Conservation (phyloP, 441 rosid species). For the Euphorbia schlechtendalii region DNA sequence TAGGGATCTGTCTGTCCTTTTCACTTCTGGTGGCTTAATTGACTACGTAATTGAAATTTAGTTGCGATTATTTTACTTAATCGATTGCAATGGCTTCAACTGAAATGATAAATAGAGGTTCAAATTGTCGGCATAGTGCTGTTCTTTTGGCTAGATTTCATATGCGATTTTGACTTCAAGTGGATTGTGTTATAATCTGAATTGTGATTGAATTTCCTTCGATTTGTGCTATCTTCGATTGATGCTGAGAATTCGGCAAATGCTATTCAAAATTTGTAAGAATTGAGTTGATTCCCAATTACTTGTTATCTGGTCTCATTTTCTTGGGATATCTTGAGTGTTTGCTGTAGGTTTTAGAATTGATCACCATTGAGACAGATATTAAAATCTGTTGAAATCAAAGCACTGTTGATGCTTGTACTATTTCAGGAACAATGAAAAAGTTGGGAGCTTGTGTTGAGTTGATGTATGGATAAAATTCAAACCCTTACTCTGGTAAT, state of each 20-base stretch:
- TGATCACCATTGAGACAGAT: not conserved
- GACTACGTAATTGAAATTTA: not conserved
- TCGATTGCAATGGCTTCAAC: not conserved
- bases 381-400: conserved; percentile 16
- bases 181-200: not conserved
- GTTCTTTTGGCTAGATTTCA: not conserved
- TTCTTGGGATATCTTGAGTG: conserved; percentile 5
- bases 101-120: not conserved
- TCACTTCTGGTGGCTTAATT: not conserved
- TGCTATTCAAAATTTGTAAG: not conserved
- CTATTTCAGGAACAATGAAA: conserved; percentile 8
- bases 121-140: not conserved
- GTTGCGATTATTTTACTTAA: not conserved
- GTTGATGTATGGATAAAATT: conserved; percentile 2
- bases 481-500: not conserved
- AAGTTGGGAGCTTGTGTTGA: conserved; percentile 5
- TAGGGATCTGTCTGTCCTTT: not conserved
- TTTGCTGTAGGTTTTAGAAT: conserved; percentile 5
- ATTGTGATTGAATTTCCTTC: not conserved
- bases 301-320: not conserved
- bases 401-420: conserved; percentile 10
- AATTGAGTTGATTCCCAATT: not conserved
- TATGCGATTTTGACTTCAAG: not conserved
- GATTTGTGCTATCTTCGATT: not conserved
- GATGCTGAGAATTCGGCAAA: not conserved